These are phyloP conservation scores for Parmelia sp. DNA, from an alignment of 495 filamentous ascomycete species.

Conservation along the genomic window DNA sequence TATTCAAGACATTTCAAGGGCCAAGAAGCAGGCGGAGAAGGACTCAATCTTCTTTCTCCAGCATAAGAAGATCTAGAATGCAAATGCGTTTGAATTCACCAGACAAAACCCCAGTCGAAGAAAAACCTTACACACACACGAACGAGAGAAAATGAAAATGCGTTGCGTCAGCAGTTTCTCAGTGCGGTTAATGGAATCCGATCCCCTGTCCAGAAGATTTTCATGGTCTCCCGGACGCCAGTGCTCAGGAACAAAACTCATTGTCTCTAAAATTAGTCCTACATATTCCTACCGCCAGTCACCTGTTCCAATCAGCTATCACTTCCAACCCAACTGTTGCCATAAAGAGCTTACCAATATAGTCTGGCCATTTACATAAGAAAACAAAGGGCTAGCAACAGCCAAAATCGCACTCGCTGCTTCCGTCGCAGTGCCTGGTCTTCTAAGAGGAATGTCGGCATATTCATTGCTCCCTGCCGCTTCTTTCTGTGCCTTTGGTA, in stretches of 20 bases:
- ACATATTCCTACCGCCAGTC: constrained; percentile 80
- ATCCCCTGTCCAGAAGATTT: not conserved
- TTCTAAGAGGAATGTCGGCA: constrained; percentile 67
- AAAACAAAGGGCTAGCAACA: constrained; percentile 72
- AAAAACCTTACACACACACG: not conserved
- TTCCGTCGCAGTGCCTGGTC: constrained; percentile 70
- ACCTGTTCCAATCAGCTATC: constrained; percentile 42
- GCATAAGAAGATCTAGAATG: not conserved
- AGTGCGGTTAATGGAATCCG: not conserved
- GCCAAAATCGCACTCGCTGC: constrained; percentile 72
- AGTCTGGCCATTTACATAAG: constrained; percentile 78
- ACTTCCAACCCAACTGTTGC: not conserved
- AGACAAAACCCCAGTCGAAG: not conserved
- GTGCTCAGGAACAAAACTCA: not conserved
- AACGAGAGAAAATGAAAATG: too few species aligned
- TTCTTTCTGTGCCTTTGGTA: constrained; percentile 53
- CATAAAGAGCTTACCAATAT: constrained; percentile 37
- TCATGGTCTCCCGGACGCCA: not conserved
- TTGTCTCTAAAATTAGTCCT: constrained; percentile 17
- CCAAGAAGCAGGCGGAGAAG: not conserved
- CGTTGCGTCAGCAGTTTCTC: not conserved
- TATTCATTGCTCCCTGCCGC: constrained; percentile 36
- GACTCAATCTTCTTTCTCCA: not conserved
- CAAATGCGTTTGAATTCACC: not conserved
- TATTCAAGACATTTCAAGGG: not conserved